Base-by-base conservation (phyloP, 2,329 filamentous ascomycete species). In the Arthrobotrys conoides region DNA sequence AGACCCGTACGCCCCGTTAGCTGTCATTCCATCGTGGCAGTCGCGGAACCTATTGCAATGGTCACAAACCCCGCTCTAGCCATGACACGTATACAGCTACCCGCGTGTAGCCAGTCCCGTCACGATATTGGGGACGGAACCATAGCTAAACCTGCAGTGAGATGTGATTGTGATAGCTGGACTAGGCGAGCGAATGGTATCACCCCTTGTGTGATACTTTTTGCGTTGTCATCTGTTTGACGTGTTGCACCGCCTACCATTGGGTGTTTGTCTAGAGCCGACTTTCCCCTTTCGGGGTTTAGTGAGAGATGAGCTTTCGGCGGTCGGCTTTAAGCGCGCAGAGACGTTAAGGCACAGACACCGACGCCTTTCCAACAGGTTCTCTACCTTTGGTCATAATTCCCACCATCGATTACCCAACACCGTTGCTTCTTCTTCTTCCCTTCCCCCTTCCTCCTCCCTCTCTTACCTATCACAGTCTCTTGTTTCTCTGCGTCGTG, bases 91-190 rank as follows among this genome's bases (percentile, higher is more conserved):
- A 78, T 61, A 46, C 69, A 72, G 22, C 33, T 41, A 36, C 5
- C 22, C 38, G 27, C 51, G 38, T 71, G 61, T 67, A 72, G 75
- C 75, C 75, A 78, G 75, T 78, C 75, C 63, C 75, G 75, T 78
- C 55, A 53, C 51, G 41, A 78, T 78, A 72, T 68, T 61, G n/a
- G 6, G 14, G 20, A 48, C 46, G 33, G n/a, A 20, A 69, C 38
- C 38, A 66, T 38, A 55, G 51, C 57, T 61, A 38, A 66, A 55
- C 48, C 71, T 78, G 75, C 75, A 78, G 68, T 64, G 38, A 68
- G 53, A 71, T 64, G 75, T 71, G 72, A 78, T 71, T 72, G 75
- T 78, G 75, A 78, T 78, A 71, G 73, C 67, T 77, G 41, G 67
- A 71, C 73, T 71, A 78, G 75, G 75, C 75, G 75, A 78, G 68